These are phyloP conservation scores for Leucocoprinus leucothites DNA, from an alignment of 768 basidiomycete genomes.

Conservation along the genomic window DNA sequence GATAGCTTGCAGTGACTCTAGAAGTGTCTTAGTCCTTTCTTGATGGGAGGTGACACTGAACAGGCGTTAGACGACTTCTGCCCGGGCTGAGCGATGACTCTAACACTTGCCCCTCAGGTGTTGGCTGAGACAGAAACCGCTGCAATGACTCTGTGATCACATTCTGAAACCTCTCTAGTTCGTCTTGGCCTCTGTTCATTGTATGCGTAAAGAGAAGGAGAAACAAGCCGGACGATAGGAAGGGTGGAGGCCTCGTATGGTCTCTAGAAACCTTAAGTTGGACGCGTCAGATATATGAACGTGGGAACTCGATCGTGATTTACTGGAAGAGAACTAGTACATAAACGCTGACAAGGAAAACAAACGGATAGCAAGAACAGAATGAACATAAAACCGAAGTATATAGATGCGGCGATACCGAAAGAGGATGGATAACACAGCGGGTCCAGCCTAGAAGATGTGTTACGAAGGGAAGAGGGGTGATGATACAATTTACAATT, in stretches of 20 bases:
- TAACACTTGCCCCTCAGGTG: neutral
- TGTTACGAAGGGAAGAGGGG: conserved; percentile 1
- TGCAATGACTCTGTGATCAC: conserved; percentile 1
- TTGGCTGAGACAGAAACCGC: neutral
- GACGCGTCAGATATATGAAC: conserved; percentile 18
- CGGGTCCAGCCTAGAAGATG: conserved; percentile 10
- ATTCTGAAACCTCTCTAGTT: neutral
- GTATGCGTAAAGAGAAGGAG: neutral
- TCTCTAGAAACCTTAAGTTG: neutral
- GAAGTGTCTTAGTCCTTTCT: conserved; percentile 19
- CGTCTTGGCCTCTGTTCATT: conserved; percentile 1
- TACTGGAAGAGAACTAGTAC: conserved; percentile 14
- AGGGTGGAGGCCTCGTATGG: neutral
- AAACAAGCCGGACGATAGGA: neutral
- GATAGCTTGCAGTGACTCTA: conserved; percentile 9
- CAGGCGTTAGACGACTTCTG: neutral
- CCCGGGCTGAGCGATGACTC: neutral
- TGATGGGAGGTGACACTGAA: neutral
- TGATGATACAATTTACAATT: conserved; percentile 12
- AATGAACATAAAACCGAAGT: conserved; percentile 9
- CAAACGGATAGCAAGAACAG: conserved; percentile 14
- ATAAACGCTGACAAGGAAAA: conserved; percentile 20
- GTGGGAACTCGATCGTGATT: conserved; percentile 22
- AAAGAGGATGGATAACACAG: neutral
- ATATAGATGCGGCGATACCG: neutral